Conservation (phyloP, 768 basidiomycete genomes). For the Cystofilobasidium macerans region DNA sequence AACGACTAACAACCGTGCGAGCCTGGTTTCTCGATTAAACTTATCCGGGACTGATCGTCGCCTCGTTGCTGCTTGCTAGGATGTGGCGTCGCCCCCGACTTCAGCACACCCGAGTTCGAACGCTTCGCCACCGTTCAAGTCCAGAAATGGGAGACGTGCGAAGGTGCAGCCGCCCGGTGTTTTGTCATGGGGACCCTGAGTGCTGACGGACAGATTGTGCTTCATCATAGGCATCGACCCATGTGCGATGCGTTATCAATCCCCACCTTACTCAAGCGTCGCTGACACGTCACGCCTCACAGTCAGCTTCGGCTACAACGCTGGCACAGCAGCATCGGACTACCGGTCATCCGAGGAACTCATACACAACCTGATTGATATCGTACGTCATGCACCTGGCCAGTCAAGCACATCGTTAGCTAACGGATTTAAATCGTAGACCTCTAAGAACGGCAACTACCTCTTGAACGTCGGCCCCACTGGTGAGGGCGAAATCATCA, state of each 20-base stretch:
- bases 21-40: too few relatives aligned
- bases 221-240: conserved; percentile 40
- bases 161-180: conserved; percentile 37
- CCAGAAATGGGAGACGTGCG: conserved; percentile 50
- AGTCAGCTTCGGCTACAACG: conserved; percentile 43
- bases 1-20: conserved; percentile 43
- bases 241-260: conserved; percentile 22
- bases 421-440: neutral
- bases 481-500: conserved; percentile 48
- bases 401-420: neutral
- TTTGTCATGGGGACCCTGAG: neutral
- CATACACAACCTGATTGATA: conserved; percentile 47
- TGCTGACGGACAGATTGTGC: neutral
- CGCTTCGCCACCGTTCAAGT: conserved; percentile 42
- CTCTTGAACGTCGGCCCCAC: conserved; percentile 49
- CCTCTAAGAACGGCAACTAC: conserved; percentile 52
- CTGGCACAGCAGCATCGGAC: conserved; percentile 35
- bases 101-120: conserved; percentile 50
- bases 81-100: conserved; percentile 47
- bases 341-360: conserved; percentile 45
- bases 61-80: conserved; percentile 36
- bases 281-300: too few relatives aligned
- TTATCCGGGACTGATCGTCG: too few relatives aligned
- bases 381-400: conserved; percentile 38
- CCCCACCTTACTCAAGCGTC: too few relatives aligned